Base-by-base conservation (phyloP, 257 asterid genomes). In the Petunia axillaris region DNA sequence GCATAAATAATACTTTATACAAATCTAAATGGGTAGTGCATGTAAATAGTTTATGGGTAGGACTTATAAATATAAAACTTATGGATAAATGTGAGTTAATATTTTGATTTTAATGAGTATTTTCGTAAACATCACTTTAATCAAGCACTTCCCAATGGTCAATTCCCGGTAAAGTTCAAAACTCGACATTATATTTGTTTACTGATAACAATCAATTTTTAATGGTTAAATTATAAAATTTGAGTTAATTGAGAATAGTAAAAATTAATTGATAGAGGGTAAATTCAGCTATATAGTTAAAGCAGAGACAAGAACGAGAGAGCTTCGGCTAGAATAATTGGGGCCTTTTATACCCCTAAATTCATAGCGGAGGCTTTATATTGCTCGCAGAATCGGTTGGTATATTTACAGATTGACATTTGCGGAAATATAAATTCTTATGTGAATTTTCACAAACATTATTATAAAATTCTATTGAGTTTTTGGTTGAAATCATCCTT, bases 101-200 rank as follows among this genome's bases (percentile, higher is more conserved):
- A 25, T 25, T 25, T 25, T 25, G 25, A 25, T 25, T 25, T 25
- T 25, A 25, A 25, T 25, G 25, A 25, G 25, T 25, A 25, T 25
- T 25, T 25, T 25, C 25, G 25, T 25, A 25, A 25, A 25, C 25
- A 0, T 25, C 50, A 97, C 87, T 65, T 92, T 95, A 8, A 94
- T 90, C 87, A 92, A 83, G 84, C 97, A 92, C 97, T 90, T 91
- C 70, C 98, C 98, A 67, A 92, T 88, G 75, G 98, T 91, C 8
- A 97, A 94, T 84, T 94, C 88, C 81, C 97, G 74, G 83, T 94
- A 92, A 81, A 94, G 85, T 87, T 94, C 98, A 66, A 94, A 94
- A 79, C 97, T 94, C 77, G 98, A 92, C 98, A 94, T 94, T 79
- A 16, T 50, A 60, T 54, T 67, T 50, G 58, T 64, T 43, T 3